A percentile compares a stretch with the other conserved stretches of the same genome.
Conservation (phyloP, 805 yeast species). For the Scheffersomyces coipomensis region DNA sequence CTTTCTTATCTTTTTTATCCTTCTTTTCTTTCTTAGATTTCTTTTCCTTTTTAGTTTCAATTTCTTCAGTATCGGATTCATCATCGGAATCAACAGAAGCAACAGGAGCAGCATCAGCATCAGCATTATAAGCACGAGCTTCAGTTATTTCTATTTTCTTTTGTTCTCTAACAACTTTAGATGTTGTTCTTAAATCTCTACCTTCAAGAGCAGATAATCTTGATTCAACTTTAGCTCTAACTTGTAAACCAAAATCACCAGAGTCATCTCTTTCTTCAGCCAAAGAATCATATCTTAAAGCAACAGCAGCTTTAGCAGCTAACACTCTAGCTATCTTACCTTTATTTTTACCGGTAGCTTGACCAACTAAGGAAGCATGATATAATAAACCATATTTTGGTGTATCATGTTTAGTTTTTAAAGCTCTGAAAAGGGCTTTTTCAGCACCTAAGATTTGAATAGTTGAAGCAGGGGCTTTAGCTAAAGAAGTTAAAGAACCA, state of each 20-base stretch:
- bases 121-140: constrained; percentile 88
- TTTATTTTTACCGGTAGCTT: constrained; percentile 96
- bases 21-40: constrained; percentile 25
- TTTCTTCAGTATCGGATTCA: constrained; percentile 31
- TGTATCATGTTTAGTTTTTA: constrained; percentile 97
- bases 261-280: constrained; percentile 96
- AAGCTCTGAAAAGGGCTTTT: constrained; percentile 97
- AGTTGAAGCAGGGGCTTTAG: constrained; percentile 98
- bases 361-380: constrained; percentile 96
- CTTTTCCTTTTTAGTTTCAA: constrained; percentile 26
- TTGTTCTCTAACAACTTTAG: constrained; percentile 77
- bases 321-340: constrained; percentile 98
- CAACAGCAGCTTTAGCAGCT: constrained; percentile 98
- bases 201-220: constrained; percentile 96
- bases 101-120: constrained; percentile 70
- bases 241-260: constrained; percentile 89
- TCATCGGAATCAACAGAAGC: constrained; percentile 20
- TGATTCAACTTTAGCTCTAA: constrained; percentile 89
- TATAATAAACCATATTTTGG: constrained; percentile 97
- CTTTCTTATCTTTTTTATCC: constrained; percentile 26
- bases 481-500: constrained; percentile 89
- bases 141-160: constrained; percentile 85
- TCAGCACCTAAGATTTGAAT: constrained; percentile 98
- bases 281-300: constrained; percentile 93
- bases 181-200: constrained; percentile 88